These are phyloP conservation scores for Pythium aquatile DNA, from an alignment of 352 stramenopile genomes.

Conservation along the genomic window DNA sequence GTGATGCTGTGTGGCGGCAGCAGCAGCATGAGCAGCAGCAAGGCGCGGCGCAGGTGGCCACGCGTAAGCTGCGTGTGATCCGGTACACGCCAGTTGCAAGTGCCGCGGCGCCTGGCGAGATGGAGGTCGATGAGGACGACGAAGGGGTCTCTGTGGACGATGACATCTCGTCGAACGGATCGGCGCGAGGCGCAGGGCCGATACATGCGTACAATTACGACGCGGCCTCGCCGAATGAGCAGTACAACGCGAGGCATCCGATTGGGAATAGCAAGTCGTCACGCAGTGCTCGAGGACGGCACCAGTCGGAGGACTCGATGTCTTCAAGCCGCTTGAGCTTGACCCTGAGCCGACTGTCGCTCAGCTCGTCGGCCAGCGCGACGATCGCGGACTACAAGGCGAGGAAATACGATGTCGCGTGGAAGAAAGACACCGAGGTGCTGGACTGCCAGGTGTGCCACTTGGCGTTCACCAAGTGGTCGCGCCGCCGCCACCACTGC, in stretches of 20 bases:
- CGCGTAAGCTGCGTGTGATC: constrained; percentile 24
- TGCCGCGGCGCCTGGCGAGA: not conserved
- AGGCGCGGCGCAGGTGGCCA: not conserved
- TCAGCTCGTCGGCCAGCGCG: constrained; percentile 19
- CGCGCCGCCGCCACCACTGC: constrained; percentile 75
- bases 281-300: constrained; percentile 3
- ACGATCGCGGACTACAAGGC: constrained; percentile 29
- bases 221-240: constrained; percentile 4
- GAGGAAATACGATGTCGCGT: constrained; percentile 73
- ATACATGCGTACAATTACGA: constrained; percentile 16
- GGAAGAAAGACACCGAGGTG: constrained; percentile 57
- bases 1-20: constrained; percentile 28
- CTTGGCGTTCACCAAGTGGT: constrained; percentile 70
- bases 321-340: constrained; percentile 21
- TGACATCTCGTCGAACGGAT: constrained; percentile 15
- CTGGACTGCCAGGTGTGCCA: constrained; percentile 68
- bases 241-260: not conserved
- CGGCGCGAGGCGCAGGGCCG: constrained; percentile 10
- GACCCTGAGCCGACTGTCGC: constrained; percentile 26
- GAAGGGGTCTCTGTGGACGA: constrained; percentile 9
- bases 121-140: constrained; percentile 1
- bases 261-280: not conserved
- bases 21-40: constrained; percentile 18
- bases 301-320: not conserved
- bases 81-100: constrained; percentile 17